These are phyloP conservation scores for Fraxinus velutina DNA, from an alignment of 305 asterid species.

Conservation along the genomic window DNA sequence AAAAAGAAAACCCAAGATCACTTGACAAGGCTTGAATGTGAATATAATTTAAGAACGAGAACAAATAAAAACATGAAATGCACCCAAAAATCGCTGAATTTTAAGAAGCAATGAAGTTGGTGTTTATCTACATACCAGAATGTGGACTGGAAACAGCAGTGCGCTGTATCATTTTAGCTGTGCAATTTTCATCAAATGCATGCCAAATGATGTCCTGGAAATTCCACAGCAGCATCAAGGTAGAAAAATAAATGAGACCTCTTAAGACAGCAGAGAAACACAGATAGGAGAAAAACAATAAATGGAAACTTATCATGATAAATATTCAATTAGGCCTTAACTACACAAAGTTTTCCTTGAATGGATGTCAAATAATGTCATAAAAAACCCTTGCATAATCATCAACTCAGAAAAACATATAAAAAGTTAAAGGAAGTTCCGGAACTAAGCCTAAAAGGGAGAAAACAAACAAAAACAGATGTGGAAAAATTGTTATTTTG, in stretches of 20 bases:
- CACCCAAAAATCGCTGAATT: background rate
- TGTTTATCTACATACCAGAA: conserved; percentile 49
- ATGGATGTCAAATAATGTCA: conserved; percentile 43
- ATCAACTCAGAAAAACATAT: background rate
- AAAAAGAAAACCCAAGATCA: background rate
- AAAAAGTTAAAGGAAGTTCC: background rate
- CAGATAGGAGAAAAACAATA: background rate
- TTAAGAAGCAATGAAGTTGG: background rate
- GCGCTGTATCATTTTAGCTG: conserved; percentile 60
- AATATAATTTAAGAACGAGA: conserved; percentile 8
- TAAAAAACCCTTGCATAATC: conserved; percentile 7
- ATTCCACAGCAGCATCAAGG: background rate
- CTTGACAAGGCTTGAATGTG: background rate
- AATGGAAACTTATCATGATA: background rate
- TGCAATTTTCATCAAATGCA: conserved; percentile 53
- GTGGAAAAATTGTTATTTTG: background rate
- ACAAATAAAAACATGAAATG: background rate
- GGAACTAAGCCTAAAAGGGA: background rate
- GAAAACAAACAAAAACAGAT: background rate
- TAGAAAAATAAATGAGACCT: background rate
- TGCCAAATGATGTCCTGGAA: conserved; percentile 74
- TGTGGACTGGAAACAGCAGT: conserved; percentile 60
- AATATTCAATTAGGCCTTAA: background rate
- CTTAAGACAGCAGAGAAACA: background rate
- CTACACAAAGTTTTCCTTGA: conserved; percentile 27